Conservation (phyloP, 306 rosid genomes). For the Morella rubra region DNA sequence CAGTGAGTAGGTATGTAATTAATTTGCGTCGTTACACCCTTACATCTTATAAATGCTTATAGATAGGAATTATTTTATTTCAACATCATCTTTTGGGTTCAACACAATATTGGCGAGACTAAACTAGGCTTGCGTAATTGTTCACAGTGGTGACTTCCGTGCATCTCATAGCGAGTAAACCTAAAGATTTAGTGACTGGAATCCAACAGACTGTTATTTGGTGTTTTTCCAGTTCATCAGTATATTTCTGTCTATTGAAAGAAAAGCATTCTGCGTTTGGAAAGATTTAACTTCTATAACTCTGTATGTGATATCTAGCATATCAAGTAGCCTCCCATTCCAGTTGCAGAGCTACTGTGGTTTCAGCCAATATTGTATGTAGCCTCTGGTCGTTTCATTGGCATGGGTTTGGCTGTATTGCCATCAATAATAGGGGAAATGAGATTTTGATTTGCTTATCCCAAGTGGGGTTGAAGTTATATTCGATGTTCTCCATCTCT, state of each 20-base stretch:
- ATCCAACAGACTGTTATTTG: neutral
- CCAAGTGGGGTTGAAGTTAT: neutral
- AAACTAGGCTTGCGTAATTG: neutral
- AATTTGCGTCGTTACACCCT: neutral
- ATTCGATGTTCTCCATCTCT: constrained; percentile 13
- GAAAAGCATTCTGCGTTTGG: too few relatives aligned
- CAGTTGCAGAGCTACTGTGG: neutral
- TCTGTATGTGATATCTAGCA: neutral
- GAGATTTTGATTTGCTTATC: neutral
- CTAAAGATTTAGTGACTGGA: neutral
- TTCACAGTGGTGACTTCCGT: constrained; percentile 5
- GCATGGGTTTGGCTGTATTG: neutral
- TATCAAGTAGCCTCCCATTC: neutral
- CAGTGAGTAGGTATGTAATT: neutral
- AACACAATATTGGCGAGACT: neutral
- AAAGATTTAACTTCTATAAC: neutral
- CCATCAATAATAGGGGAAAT: neutral
- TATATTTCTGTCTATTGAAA: neutral
- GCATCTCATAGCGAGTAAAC: neutral
- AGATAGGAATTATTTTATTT: neutral
- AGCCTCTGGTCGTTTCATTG: neutral
- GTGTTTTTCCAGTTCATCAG: neutral
- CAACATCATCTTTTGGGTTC: neutral
- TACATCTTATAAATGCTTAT: constrained; percentile 6
- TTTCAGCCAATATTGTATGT: neutral